phyloP scores from a whole-genome alignment of 2,329 filamentous ascomycete genomes.

The Torrubiellomyces zombiae region DNA sequence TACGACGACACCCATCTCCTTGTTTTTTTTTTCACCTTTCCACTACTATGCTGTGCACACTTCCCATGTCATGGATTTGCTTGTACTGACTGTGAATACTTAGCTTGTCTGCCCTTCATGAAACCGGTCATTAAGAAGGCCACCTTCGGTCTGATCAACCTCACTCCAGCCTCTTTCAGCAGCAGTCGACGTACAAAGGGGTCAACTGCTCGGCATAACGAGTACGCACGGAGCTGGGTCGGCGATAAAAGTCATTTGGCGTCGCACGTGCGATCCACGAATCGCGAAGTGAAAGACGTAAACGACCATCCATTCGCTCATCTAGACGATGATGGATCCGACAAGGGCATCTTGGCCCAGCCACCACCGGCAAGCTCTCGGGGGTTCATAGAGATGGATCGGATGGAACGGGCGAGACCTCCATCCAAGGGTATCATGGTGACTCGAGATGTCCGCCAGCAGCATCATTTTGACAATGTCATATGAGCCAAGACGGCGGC shows the following conservation, averaged over 20 bases:
- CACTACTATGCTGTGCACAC: too few relatives aligned
- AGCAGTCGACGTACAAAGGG: not conserved
- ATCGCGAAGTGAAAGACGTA: not conserved
- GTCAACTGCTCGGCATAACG: not conserved
- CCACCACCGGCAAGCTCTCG: too few relatives aligned
- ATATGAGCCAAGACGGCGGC: too few relatives aligned
- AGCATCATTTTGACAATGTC: not conserved
- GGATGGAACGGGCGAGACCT: not conserved
- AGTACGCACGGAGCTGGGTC: not conserved
- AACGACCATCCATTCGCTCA: slow-evolving; percentile 1
- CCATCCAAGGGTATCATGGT: not conserved
- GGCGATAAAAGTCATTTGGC: not conserved
- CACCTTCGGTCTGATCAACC: not conserved
- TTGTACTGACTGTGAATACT: too few relatives aligned
- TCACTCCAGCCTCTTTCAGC: not conserved
- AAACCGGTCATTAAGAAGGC: not conserved
- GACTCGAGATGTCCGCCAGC: not conserved
- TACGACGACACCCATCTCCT: too few relatives aligned
- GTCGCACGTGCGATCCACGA: not conserved
- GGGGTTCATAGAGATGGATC: not conserved
- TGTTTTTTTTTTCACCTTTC: too few relatives aligned
- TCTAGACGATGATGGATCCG: not conserved
- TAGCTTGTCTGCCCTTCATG: slow-evolving; percentile 1
- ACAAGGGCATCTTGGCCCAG: not conserved
- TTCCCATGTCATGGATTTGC: too few relatives aligned